Evolutionary conservation across 352 stramenopile genomes (phyloP).

Genomic region (Blastocystis sp.): DNA sequence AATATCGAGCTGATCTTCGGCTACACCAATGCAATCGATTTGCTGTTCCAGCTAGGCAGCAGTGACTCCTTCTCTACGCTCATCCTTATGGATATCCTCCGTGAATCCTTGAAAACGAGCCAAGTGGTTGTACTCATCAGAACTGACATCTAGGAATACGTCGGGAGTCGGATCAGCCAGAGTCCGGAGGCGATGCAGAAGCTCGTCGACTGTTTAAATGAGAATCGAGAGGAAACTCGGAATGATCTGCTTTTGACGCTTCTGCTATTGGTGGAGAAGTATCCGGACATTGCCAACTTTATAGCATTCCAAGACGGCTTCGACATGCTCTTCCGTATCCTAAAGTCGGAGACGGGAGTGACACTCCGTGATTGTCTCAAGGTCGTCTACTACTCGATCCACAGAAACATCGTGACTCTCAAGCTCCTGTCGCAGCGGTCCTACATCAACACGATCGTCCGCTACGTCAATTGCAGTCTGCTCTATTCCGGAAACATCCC

Average conservation of each 20-base stretch:
- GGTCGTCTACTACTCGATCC: slow-evolving; percentile 35
- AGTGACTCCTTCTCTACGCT: slow-evolving; percentile 8
- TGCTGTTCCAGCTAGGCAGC: neutral
- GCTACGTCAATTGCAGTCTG: neutral
- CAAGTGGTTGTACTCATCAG: neutral
- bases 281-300: slow-evolving; percentile 47
- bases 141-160: neutral
- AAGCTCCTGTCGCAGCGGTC: slow-evolving; percentile 36
- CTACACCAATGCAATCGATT: neutral
- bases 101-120: neutral
- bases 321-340: slow-evolving; percentile 41
- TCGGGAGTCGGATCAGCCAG: slow-evolving; percentile 38
- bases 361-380: slow-evolving; percentile 12
- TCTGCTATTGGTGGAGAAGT: slow-evolving; percentile 28
- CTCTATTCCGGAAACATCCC: neutral
- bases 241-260: slow-evolving; percentile 34
- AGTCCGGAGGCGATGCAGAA: slow-evolving; percentile 10
- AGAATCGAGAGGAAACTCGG: slow-evolving; percentile 36
- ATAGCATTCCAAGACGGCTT: slow-evolving; percentile 54
- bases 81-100: slow-evolving; percentile 20
- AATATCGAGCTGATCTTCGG: slow-evolving; percentile 1
- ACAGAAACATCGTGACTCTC: slow-evolving; percentile 37
- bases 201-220: slow-evolving; percentile 35
- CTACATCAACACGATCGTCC: slow-evolving; percentile 4
- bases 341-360: neutral